Evolutionary conservation across 331 rosid species (phyloP).

Genomic region (Telfairia occidentalis): DNA sequence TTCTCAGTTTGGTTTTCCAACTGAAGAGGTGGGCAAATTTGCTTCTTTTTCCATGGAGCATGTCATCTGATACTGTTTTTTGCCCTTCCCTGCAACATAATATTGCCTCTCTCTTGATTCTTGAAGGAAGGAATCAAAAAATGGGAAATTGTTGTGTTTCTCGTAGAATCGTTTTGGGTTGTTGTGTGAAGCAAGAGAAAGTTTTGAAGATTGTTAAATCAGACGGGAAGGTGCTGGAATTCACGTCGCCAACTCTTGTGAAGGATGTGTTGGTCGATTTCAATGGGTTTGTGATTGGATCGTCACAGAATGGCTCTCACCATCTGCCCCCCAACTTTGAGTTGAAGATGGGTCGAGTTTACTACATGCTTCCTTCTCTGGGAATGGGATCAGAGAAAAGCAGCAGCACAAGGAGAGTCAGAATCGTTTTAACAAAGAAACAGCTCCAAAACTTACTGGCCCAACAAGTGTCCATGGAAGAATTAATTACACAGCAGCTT

Average conservation of each 20-base stretch:
- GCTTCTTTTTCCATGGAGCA: neutral
- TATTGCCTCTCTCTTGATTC: neutral
- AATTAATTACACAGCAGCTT: constrained; percentile 24
- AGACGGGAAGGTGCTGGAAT: constrained; percentile 47
- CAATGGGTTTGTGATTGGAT: constrained; percentile 21
- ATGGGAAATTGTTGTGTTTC: constrained; percentile 5
- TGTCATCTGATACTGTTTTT: neutral
- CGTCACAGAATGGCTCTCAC: constrained; percentile 29
- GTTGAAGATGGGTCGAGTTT: constrained; percentile 41
- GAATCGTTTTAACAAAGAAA: constrained; percentile 48
- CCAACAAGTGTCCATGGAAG: constrained; percentile 37
- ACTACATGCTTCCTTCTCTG: constrained; percentile 32
- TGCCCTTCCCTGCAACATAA: neutral
- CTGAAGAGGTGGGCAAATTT: neutral
- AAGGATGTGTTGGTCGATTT: constrained; percentile 37
- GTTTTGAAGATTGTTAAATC: constrained; percentile 34
- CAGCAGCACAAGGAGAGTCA: constrained; percentile 35
- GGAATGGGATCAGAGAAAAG: constrained; percentile 1
- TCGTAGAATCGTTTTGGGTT: constrained; percentile 13
- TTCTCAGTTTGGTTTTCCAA: neutral
- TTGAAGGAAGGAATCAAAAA: neutral
- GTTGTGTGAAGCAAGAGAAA: constrained; percentile 13
- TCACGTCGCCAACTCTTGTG: constrained; percentile 33
- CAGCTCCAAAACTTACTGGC: constrained; percentile 46
- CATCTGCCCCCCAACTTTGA: constrained; percentile 35